Percentiles rank a stretch among this genome's conserved stretches.
These are phyloP conservation scores for Sequoiadendron giganteum DNA, from an alignment of 75 land plant genomes.

Conservation along the genomic window DNA sequence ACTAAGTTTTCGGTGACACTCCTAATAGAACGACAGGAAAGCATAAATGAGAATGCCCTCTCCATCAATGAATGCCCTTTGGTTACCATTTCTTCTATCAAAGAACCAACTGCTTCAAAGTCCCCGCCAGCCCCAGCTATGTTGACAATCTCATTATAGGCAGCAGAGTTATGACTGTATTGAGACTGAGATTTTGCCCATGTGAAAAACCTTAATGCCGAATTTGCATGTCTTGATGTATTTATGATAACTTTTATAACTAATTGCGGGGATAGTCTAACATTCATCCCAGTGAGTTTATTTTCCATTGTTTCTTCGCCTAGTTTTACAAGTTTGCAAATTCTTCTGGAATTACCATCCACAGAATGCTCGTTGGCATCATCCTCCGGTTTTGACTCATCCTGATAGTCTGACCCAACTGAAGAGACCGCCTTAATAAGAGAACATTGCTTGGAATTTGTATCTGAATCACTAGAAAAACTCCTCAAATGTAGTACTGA, in stretches of 20 bases:
- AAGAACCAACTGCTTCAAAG: conserved; percentile 16
- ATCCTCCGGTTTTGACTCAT: background rate
- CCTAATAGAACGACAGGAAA: conserved; percentile 10
- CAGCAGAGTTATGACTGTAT: conserved; percentile 4
- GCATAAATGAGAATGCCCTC: conserved; percentile 31
- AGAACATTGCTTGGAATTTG: background rate
- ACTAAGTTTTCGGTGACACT: conserved; percentile 10
- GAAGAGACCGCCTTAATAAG: background rate
- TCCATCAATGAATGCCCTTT: conserved; percentile 17
- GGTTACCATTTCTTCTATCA: conserved; percentile 22
- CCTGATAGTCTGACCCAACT: background rate
- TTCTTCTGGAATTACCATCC: background rate
- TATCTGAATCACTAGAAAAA: background rate
- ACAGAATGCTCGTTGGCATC: background rate
- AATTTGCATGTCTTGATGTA: conserved; percentile 17
- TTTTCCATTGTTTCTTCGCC: conserved; percentile 20
- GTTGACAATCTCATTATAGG: conserved; percentile 34
- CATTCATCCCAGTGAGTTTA: conserved; percentile 25
- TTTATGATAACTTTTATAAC: conserved; percentile 20
- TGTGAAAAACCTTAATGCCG: conserved; percentile 32
- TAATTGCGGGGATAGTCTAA: conserved; percentile 10
- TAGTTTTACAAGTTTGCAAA: conserved; percentile 5
- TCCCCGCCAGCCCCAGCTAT: conserved; percentile 31
- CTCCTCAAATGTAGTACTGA: background rate
- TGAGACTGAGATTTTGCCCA: conserved; percentile 16